A percentile compares a stretch with the other conserved stretches of the same genome.
Conservation (phyloP, 2,329 filamentous ascomycete genomes). For the Aspergillus terreus region DNA sequence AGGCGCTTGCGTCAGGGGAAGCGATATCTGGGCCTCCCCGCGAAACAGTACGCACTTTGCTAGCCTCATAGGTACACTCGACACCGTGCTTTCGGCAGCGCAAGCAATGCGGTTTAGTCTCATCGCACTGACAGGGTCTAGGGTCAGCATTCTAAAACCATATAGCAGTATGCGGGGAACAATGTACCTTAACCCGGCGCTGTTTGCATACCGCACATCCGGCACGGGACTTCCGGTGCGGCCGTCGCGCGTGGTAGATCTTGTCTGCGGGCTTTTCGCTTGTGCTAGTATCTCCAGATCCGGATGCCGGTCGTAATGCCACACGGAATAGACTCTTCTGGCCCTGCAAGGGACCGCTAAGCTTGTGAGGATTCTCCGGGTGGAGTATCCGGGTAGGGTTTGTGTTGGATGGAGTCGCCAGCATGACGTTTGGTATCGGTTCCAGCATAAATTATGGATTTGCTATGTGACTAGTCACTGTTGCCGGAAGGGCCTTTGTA, state of each 20-base stretch:
- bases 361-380: background rate
- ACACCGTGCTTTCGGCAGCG: slow-evolving; percentile 29
- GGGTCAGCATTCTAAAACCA: background rate
- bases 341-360: slow-evolving; percentile 16
- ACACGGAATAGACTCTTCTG: slow-evolving; percentile 25
- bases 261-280: slow-evolving; percentile 4
- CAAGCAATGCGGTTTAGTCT: slow-evolving; percentile 29
- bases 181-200: slow-evolving; percentile 33
- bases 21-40: slow-evolving; percentile 5
- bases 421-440: background rate
- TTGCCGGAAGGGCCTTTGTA: background rate
- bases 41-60: background rate
- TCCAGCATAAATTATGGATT: too few relatives aligned
- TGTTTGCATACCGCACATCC: slow-evolving; percentile 34
- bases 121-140: slow-evolving; percentile 26
- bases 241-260: slow-evolving; percentile 26
- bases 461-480: too few relatives aligned
- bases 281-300: slow-evolving; percentile 1
- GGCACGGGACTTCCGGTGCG: slow-evolving; percentile 33
- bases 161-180: background rate
- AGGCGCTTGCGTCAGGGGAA: slow-evolving; percentile 15
- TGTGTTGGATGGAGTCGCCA: too few relatives aligned
- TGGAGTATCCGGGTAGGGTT: background rate
- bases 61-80: slow-evolving; percentile 26
- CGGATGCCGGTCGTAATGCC: slow-evolving; percentile 13